Percentiles rank a stretch among this genome's conserved stretches.
Evolutionary conservation across 495 filamentous ascomycete species (phyloP).

Genomic region (Podospora conica): DNA sequence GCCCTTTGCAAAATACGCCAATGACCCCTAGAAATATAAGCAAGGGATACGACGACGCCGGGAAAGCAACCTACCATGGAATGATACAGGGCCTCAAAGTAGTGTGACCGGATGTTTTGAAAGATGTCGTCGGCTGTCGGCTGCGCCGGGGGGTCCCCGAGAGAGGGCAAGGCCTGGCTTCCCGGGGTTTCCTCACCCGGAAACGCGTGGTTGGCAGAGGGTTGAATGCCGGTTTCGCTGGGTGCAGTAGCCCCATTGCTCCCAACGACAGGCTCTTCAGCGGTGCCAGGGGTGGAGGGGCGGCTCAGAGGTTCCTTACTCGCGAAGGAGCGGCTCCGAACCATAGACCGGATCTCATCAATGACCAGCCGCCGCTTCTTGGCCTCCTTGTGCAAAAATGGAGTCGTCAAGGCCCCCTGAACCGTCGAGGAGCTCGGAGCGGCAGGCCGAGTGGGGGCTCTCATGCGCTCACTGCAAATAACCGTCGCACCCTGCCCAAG

Average conservation of each 20-base stretch:
- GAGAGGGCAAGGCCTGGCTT: background rate
- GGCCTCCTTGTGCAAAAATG: conserved; percentile 35
- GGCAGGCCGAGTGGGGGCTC: conserved; percentile 6
- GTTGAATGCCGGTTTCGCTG: background rate
- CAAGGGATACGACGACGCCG: background rate
- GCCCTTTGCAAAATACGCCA: conserved; percentile 97
- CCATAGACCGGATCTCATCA: conserved; percentile 42
- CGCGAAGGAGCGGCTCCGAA: conserved; percentile 22
- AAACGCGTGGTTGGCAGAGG: background rate
- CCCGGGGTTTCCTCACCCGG: background rate
- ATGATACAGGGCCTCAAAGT: conserved; percentile 82
- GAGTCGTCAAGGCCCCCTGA: conserved; percentile 26
- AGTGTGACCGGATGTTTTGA: conserved; percentile 66
- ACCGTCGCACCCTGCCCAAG: conserved; percentile 39
- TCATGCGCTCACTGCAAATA: conserved; percentile 27
- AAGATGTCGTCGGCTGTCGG: conserved; percentile 59
- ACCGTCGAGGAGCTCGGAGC: conserved; percentile 6
- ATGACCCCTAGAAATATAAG: conserved; percentile 58
- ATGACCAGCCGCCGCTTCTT: conserved; percentile 48
- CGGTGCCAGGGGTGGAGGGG: background rate
- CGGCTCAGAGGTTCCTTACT: conserved; percentile 27
- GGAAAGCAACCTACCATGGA: conserved; percentile 59
- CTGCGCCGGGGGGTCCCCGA: conserved; percentile 28
- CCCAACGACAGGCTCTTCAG: background rate
- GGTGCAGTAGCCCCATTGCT: background rate